Evolutionary conservation across 2,329 filamentous ascomycete genomes (phyloP).

Genomic region (Bretziella fagacearum): DNA sequence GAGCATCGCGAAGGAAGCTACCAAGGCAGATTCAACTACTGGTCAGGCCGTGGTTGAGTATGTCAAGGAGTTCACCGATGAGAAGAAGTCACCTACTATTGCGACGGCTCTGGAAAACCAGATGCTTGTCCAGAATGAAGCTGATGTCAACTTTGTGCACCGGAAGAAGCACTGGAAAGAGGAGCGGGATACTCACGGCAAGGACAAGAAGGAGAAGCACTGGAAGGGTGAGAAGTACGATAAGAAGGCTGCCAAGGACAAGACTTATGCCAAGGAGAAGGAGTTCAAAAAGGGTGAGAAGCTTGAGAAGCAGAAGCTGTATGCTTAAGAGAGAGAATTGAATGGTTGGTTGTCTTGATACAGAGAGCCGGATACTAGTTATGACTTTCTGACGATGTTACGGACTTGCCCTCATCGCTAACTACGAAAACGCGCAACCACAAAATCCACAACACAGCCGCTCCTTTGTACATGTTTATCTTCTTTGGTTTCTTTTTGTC

Average conservation of each 20-base stretch:
- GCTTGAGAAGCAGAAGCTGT: slow-evolving; percentile 3
- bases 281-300: slow-evolving; percentile 1
- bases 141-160: neutral
- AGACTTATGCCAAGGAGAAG: slow-evolving; percentile 2
- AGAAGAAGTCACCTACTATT: neutral
- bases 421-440: too few species aligned
- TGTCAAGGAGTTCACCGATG: neutral
- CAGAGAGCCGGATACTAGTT: neutral
- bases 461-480: too few species aligned
- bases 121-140: neutral
- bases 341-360: neutral
- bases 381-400: neutral
- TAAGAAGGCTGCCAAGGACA: neutral
- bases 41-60: slow-evolving; percentile 1
- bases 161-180: slow-evolving; percentile 8
- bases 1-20: slow-evolving; percentile 25
- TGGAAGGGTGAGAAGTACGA: neutral
- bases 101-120: neutral
- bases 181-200: too few species aligned
- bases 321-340: neutral
- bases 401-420: neutral
- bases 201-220: slow-evolving; percentile 5
- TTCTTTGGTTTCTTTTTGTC: too few species aligned
- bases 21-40: neutral
- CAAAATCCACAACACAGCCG: neutral